A percentile compares a stretch with the other conserved stretches of the same genome.
Conservation (phyloP, 257 asterid genomes). For the Cordia subcordata region DNA sequence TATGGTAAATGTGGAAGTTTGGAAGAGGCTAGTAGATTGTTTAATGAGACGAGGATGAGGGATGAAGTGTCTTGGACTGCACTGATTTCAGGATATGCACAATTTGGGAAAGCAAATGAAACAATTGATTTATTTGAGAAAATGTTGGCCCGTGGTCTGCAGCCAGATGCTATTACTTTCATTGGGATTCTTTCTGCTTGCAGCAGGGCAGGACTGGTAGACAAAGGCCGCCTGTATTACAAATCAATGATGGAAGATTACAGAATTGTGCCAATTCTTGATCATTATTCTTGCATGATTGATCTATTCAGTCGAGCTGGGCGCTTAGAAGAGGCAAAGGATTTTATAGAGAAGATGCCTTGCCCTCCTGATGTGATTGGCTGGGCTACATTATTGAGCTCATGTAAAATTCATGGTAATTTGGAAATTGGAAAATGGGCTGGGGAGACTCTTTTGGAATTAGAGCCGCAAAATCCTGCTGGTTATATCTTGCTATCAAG, state of each 20-base stretch:
- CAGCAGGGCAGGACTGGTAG: constrained; percentile 77
- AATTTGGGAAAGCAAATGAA: constrained; percentile 76
- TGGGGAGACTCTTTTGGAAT: constrained; percentile 31
- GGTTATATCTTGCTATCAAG: constrained; percentile 38
- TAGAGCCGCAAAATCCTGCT: constrained; percentile 39
- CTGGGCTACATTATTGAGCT: constrained; percentile 23
- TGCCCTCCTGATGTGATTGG: constrained; percentile 23
- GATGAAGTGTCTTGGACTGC: constrained; percentile 95
- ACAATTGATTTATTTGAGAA: constrained; percentile 64
- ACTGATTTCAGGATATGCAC: constrained; percentile 74
- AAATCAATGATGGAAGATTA: constrained; percentile 53
- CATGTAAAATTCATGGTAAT: constrained; percentile 38
- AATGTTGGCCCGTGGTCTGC: constrained; percentile 57
- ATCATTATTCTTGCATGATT: constrained; percentile 37
- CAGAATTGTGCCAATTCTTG: constrained; percentile 47
- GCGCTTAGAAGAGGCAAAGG: constrained; percentile 2
- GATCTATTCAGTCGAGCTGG: background rate
- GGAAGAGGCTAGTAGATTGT: constrained; percentile 55
- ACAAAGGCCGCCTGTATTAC: constrained; percentile 61
- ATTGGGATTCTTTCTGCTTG: constrained; percentile 86
- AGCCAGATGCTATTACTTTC: constrained; percentile 76
- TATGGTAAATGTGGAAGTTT: constrained; percentile 85
- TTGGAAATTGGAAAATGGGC: constrained; percentile 46
- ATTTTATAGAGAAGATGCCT: constrained; percentile 51
- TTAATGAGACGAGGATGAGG: constrained; percentile 50